Conservation (phyloP, 2,329 filamentous ascomycete species). For the Fusarium stilboides region DNA sequence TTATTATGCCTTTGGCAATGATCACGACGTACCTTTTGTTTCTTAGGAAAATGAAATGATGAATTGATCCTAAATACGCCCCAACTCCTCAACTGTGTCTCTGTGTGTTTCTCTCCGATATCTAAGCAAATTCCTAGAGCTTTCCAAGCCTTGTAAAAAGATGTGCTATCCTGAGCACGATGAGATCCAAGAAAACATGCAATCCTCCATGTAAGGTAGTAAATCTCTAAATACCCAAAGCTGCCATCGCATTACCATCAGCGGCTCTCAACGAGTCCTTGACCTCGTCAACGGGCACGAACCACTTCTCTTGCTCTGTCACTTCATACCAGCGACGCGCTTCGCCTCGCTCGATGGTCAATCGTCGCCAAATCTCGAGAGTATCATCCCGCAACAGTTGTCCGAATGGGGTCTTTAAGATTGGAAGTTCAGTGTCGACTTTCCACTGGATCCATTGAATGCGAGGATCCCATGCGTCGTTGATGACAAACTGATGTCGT, state of each 20-base stretch:
- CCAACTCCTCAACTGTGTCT: too few species aligned
- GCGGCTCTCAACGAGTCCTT: neutral
- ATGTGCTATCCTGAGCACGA: neutral
- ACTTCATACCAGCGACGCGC: constrained; percentile 14
- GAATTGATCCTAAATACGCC: too few species aligned
- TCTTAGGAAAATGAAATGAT: too few species aligned
- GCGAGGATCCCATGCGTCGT: constrained; percentile 19
- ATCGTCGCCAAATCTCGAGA: neutral
- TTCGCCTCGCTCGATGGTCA: constrained; percentile 6
- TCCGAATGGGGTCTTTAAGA: neutral
- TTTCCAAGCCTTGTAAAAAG: neutral
- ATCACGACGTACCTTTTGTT: too few species aligned
- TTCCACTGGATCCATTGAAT: constrained; percentile 18
- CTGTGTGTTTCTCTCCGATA: too few species aligned
- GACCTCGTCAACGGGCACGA: neutral
- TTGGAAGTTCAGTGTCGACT: neutral
- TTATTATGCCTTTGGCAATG: too few species aligned
- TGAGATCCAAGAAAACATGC: neutral
- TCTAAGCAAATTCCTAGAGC: neutral
- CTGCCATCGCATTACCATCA: neutral
- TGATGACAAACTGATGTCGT: constrained; percentile 20
- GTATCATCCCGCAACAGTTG: neutral
- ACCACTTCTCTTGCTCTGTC: constrained; percentile 6
- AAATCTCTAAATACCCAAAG: neutral
- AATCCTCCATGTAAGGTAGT: neutral